Conservation (phyloP, 163 green algal species). For the Coccomyxa subellipsoidea region DNA sequence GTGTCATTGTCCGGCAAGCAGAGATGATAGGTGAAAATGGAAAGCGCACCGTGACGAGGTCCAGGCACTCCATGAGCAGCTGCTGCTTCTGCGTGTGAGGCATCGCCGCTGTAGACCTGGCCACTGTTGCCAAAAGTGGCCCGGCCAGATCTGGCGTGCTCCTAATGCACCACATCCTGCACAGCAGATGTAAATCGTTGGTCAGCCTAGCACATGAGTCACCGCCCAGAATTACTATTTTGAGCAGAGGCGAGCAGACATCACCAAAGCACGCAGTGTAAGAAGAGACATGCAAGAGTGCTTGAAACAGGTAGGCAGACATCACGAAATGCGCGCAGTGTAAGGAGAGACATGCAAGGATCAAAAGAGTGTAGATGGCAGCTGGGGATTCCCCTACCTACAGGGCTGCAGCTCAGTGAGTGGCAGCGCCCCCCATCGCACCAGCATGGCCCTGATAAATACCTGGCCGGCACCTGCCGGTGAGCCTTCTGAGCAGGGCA, state of each 20-base stretch:
- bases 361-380: too few relatives aligned
- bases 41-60: not conserved
- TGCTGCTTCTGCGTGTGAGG: not conserved
- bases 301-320: too few relatives aligned
- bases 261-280: not conserved
- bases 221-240: too few relatives aligned
- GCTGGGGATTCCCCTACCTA: not conserved
- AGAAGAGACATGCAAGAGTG: not conserved
- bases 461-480: not conserved
- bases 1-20: not conserved
- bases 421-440: not conserved
- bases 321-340: not conserved
- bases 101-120: not conserved
- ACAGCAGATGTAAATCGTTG: too few relatives aligned
- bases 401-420: not conserved
- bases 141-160: not conserved
- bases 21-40: not conserved
- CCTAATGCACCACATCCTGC: not conserved
- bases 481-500: not conserved
- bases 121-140: not conserved
- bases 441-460: not conserved
- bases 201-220: too few relatives aligned
- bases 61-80: not conserved
- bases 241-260: too few relatives aligned
- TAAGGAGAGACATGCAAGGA: not conserved